phyloP scores from a whole-genome alignment of 1,139 yeast species.

The Kodamaea ohmeri region DNA sequence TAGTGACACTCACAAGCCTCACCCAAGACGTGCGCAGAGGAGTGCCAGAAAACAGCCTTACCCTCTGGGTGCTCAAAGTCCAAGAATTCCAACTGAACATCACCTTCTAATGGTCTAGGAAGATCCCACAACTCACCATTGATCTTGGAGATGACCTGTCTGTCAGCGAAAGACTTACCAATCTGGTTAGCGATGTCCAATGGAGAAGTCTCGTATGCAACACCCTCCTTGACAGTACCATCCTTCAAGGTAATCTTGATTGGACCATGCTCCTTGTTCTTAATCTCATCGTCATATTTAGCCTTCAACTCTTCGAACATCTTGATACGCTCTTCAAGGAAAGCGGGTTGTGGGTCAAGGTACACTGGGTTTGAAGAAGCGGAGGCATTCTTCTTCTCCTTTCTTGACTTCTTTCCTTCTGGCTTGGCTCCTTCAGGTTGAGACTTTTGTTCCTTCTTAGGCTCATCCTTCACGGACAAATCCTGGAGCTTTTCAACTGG shows the following conservation, averaged over 20 bases:
- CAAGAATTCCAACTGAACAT: conserved; percentile 64
- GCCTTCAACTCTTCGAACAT: conserved; percentile 80
- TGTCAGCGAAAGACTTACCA: conserved; percentile 78
- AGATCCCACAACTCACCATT: conserved; percentile 89
- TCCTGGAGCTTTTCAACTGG: conserved; percentile 51
- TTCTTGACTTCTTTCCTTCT: conserved; percentile 24
- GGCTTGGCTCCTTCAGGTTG: conserved; percentile 16
- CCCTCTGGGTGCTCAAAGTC: conserved; percentile 80
- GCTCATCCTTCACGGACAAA: conserved; percentile 40
- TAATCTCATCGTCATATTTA: conserved; percentile 70
- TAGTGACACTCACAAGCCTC: conserved; percentile 96
- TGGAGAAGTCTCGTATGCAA: conserved; percentile 89
- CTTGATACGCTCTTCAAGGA: conserved; percentile 73
- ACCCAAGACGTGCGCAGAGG: conserved; percentile 97
- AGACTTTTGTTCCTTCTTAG: conserved; percentile 25
- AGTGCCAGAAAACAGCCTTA: conserved; percentile 96
- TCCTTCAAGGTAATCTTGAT: conserved; percentile 84
- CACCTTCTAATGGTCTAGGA: conserved; percentile 86
- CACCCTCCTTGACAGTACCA: conserved; percentile 75
- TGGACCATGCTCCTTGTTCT: conserved; percentile 54
- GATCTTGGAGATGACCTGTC: conserved; percentile 88
- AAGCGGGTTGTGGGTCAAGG: conserved; percentile 76
- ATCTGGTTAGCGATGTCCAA: conserved; percentile 79
- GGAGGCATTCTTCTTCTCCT: conserved; percentile 28
- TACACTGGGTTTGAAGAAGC: conserved; percentile 41